phyloP scores from a whole-genome alignment of 225 moss, liverwort and hornwort species.

The Thuidium tamariscinum region DNA sequence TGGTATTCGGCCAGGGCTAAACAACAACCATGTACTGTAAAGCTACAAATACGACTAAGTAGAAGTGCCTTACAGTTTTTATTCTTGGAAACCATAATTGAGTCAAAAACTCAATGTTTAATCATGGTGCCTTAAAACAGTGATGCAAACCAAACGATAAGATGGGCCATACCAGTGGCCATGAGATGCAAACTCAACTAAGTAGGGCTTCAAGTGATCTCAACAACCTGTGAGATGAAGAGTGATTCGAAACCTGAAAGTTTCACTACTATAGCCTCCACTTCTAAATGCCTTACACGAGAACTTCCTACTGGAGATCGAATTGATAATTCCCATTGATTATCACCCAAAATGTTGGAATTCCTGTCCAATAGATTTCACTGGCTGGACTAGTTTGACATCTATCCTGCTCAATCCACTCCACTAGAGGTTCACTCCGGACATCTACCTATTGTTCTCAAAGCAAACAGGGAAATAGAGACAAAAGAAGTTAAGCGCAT shows the following conservation, averaged over 20 bases:
- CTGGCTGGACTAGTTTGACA: neutral
- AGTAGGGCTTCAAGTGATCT: neutral
- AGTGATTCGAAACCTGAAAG: neutral
- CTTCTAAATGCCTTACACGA: neutral
- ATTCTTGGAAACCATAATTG: neutral
- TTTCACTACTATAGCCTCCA: neutral
- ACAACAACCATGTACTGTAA: neutral
- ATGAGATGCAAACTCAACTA: neutral
- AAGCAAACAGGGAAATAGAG: neutral
- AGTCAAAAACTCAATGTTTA: neutral
- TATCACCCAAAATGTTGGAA: neutral
- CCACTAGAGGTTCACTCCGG: neutral
- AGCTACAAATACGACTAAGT: neutral
- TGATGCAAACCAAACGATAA: neutral
- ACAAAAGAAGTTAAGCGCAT: neutral
- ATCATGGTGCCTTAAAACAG: neutral
- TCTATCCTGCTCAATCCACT: neutral
- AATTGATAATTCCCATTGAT: neutral
- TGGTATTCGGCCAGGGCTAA: neutral
- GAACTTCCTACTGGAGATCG: neutral
- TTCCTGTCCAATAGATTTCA: neutral
- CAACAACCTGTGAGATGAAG: neutral
- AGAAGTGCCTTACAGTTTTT: neutral
- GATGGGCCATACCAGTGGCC: neutral
- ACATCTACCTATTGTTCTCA: neutral